Conservation (phyloP, 2,329 filamentous ascomycete genomes). For the Aspergillus sojae region DNA sequence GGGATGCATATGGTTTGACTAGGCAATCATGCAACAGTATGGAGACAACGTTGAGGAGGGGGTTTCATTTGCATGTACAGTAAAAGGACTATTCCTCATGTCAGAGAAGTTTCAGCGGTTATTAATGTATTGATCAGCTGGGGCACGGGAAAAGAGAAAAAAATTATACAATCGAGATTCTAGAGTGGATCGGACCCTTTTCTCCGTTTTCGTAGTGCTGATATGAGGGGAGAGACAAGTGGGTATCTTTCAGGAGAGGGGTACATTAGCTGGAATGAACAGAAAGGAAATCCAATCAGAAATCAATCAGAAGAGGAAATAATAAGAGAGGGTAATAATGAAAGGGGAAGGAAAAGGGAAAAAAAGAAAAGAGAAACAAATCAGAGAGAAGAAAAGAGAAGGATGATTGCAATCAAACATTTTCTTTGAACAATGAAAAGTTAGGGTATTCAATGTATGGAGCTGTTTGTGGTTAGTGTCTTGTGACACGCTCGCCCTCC, state of each 20-base stretch:
- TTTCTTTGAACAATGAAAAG: background rate
- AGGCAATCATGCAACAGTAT: conserved; percentile 3
- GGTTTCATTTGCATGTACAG: conserved; percentile 11
- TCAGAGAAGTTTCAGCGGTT: background rate
- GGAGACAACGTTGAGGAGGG: conserved; percentile 4
- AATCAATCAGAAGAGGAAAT: background rate
- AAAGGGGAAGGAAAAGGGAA: background rate
- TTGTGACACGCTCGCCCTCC: conserved; percentile 1
- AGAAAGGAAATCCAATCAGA: background rate
- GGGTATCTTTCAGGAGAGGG: background rate
- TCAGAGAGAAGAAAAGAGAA: background rate
- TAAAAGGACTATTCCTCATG: background rate
- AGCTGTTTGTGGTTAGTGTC: conserved; percentile 3
- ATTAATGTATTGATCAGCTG: conserved; percentile 5
- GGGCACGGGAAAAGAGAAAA: background rate
- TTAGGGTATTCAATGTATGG: background rate
- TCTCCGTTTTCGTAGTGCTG: background rate
- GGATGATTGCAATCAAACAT: conserved; percentile 4
- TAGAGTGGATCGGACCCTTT: conserved; percentile 4
- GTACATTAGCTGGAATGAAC: background rate
- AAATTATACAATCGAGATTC: background rate
- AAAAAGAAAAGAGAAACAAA: background rate
- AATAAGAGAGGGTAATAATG: background rate
- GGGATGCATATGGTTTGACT: conserved; percentile 1
- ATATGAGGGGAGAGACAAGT: background rate